These are phyloP conservation scores for Ascochyta fabae DNA, from an alignment of 2,329 filamentous ascomycete species.

Conservation along the genomic window DNA sequence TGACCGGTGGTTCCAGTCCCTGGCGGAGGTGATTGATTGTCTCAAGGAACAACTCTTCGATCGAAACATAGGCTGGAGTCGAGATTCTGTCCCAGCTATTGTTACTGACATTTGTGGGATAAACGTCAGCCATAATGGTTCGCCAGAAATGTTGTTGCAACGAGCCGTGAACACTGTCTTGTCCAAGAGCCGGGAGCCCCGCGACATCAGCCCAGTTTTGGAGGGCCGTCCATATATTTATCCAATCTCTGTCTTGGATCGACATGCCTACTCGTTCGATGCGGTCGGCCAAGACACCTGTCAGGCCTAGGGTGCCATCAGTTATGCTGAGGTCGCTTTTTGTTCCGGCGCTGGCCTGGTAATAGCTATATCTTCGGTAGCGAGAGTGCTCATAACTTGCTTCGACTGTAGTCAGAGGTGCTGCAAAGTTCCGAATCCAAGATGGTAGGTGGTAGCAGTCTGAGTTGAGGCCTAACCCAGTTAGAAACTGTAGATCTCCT, in stretches of 20 bases:
- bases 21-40: background rate
- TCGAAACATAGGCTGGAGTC: too few relatives aligned
- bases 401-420: background rate
- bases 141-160: slow-evolving; percentile 5
- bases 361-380: background rate
- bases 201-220: background rate
- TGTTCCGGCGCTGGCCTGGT: background rate
- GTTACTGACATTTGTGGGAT: background rate
- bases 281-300: background rate
- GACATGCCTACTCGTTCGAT: background rate
- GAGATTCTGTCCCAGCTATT: too few relatives aligned
- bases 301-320: background rate
- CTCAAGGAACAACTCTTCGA: too few relatives aligned
- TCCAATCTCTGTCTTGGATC: background rate
- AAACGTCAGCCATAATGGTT: background rate
- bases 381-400: slow-evolving; percentile 1
- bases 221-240: background rate
- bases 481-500: slow-evolving; percentile 1
- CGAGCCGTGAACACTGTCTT: background rate
- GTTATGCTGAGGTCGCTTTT: background rate
- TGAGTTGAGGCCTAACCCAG: slow-evolving; percentile 1
- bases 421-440: slow-evolving; percentile 4
- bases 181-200: background rate
- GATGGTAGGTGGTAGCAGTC: background rate
- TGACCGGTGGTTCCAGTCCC: background rate